Base-by-base conservation (phyloP, 2,329 filamentous ascomycete genomes). In the Fusarium xyrophilum region DNA sequence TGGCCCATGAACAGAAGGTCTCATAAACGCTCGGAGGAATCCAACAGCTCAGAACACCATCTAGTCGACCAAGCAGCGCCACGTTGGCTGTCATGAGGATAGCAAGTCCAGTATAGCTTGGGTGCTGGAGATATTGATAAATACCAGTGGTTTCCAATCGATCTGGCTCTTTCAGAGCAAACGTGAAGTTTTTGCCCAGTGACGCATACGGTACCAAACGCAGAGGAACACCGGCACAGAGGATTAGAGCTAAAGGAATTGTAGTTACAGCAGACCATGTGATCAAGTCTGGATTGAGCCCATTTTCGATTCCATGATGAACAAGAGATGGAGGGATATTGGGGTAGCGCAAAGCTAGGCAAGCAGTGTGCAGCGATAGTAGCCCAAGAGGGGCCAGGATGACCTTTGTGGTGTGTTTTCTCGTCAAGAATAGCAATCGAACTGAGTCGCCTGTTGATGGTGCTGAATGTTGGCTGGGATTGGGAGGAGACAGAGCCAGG, bases 111-210 rank as follows among this genome's bases (percentile, higher is more conserved):
- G 81, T 81, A 60, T 87, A 87, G 56, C 83, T 84, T 4, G 84
- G 84, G 68, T 87, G 84, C 68, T 86, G 84, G 5, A 86, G 73
- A 63, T 81, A 83, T 21, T 66, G 63, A 63, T 86, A 86, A 3
- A 86, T 74, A 0, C 84, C 84, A 2, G 69, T 75, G 0, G 83
- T 86, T 15, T 80, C 77, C 11, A 87, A 73, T 3, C 73, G 67
- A 59, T 83, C 78, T 2, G 86, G 86, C 53, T 77, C 70, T 1
- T 81, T 75, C 4, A 88, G 79, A 4, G 79, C 77, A 67, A 86
- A 88, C 0, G 85, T 88, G 68, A 87, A 88, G 59, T 85, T 81
- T 13, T 74, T 76, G 2, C 85, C 85, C 0, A 88, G 78, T 0
- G 79, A 74, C 0, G 76, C 73, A 66, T 81, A 86, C 0, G 84